Conservation (phyloP, 441 rosid genomes). For the Erodium chrysanthum region DNA sequence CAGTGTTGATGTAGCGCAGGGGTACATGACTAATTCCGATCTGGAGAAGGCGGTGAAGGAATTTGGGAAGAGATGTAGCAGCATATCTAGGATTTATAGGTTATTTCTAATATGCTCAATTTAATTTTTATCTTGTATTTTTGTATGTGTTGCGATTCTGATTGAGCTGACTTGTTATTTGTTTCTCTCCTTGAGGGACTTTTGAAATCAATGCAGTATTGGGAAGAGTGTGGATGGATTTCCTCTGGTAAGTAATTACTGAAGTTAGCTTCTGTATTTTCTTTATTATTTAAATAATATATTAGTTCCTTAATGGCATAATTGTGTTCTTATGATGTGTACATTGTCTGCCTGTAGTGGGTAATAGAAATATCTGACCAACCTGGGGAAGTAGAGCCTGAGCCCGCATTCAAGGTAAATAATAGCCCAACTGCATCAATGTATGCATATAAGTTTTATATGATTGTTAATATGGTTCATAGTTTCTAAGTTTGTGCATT, state of each 20-base stretch:
- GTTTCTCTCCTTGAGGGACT: conserved; percentile 79
- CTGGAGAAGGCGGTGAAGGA: conserved; percentile 70
- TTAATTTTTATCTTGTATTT: neutral
- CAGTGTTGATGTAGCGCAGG: conserved; percentile 47
- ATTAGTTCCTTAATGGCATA: neutral
- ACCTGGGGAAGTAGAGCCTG: conserved; percentile 72
- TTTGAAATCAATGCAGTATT: conserved; percentile 52
- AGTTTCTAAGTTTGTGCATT: neutral
- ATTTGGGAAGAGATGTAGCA: conserved; percentile 58
- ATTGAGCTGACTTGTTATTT: conserved; percentile 43
- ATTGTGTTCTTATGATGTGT: conserved; percentile 9
- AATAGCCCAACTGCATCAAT: neutral
- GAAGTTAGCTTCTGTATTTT: conserved; percentile 14
- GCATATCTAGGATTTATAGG: conserved; percentile 82
- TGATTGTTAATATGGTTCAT: neutral
- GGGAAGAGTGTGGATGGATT: conserved; percentile 84
- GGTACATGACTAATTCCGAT: conserved; percentile 68
- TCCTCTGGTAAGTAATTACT: conserved; percentile 57
- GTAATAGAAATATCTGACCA: conserved; percentile 89
- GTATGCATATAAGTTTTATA: neutral
- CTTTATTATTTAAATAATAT: conserved; percentile 2
- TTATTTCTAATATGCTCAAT: conserved; percentile 23
- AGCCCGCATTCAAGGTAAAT: conserved; percentile 93
- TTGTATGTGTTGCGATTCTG: conserved; percentile 12
- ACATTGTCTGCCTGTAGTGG: conserved; percentile 41